Conservation (phyloP, 2,329 filamentous ascomycete genomes). For the Beauveria rudraprayagi region DNA sequence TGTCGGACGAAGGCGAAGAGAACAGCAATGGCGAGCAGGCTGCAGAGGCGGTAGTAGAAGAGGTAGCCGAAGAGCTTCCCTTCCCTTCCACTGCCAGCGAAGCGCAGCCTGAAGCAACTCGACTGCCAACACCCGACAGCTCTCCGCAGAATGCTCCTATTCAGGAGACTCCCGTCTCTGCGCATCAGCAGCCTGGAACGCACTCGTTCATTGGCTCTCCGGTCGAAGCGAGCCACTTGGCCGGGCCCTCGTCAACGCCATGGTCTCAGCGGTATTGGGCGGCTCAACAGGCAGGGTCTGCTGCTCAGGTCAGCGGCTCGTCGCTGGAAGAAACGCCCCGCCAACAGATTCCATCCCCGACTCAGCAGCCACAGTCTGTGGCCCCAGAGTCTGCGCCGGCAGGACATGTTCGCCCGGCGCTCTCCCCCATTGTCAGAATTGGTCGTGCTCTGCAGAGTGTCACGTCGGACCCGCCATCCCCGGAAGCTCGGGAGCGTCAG, state of each 20-base stretch:
- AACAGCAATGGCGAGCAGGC: constrained; percentile 10
- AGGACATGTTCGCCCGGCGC: constrained; percentile 31
- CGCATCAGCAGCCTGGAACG: neutral
- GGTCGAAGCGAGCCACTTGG: neutral
- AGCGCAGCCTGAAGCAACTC: neutral
- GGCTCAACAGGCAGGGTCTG: neutral
- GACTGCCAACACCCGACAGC: neutral
- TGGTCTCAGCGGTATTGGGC: neutral
- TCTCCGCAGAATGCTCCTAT: neutral
- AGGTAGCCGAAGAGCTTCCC: constrained; percentile 13
- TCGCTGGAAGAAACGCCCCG: constrained; percentile 26
- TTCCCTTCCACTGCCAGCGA: neutral
- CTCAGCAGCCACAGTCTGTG: constrained; percentile 26
- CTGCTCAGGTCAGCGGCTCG: constrained; percentile 4
- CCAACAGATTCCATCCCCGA: constrained; percentile 31
- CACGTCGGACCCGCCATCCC: constrained; percentile 51
- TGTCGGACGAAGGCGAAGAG: neutral
- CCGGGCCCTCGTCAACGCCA: neutral
- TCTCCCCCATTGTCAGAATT: constrained; percentile 52
- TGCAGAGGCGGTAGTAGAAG: constrained; percentile 13
- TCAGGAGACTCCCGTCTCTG: neutral
- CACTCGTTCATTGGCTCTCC: neutral
- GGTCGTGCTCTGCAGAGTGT: constrained; percentile 49
- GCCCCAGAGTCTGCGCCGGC: constrained; percentile 22
- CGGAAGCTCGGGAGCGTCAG: constrained; percentile 40